Conservation (phyloP, 192 early-diverging fungal genomes). For the Polychytrium aggregatum region DNA sequence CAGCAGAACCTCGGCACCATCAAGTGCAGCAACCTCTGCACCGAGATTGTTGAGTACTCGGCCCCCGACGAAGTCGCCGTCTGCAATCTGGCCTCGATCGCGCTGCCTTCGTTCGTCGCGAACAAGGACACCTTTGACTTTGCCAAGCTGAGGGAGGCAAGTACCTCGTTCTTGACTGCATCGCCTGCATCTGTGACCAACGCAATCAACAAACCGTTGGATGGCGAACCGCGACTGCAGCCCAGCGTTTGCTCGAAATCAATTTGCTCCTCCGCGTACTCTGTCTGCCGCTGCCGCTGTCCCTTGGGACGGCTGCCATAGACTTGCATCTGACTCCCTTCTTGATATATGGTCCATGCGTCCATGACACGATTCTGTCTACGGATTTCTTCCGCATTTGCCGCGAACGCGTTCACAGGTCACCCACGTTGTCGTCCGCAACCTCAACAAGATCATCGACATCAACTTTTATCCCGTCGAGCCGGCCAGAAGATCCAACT, state of each 20-base stretch:
- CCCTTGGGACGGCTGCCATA: too few relatives aligned
- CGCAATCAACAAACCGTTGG: too few relatives aligned
- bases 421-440: conserved; percentile 78
- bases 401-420: conserved; percentile 36
- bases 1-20: conserved; percentile 99
- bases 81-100: conserved; percentile 92
- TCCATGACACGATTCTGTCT: too few relatives aligned
- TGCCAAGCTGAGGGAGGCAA: conserved; percentile 60
- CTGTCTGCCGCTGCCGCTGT: too few relatives aligned
- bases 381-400: too few relatives aligned
- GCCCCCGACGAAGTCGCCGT: conserved; percentile 93
- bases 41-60: conserved; percentile 96
- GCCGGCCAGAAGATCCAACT: conserved; percentile 79
- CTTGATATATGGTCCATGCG: too few relatives aligned
- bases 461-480: conserved; percentile 91
- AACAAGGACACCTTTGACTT: conserved; percentile 67
- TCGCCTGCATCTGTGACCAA: too few relatives aligned
- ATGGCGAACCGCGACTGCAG: too few relatives aligned
- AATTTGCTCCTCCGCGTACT: too few relatives aligned
- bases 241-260: too few relatives aligned
- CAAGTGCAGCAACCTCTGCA: conserved; percentile 97
- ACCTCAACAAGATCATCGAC: conserved; percentile 97
- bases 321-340: too few relatives aligned
- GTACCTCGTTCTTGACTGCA: too few relatives aligned
- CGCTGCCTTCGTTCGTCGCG: conserved; percentile 75